Evolutionary conservation across 192 early-diverging fungal species (phyloP), one percentile per base, ranked within the genome.

Genomic region (Backusella morwellensis): DNA sequence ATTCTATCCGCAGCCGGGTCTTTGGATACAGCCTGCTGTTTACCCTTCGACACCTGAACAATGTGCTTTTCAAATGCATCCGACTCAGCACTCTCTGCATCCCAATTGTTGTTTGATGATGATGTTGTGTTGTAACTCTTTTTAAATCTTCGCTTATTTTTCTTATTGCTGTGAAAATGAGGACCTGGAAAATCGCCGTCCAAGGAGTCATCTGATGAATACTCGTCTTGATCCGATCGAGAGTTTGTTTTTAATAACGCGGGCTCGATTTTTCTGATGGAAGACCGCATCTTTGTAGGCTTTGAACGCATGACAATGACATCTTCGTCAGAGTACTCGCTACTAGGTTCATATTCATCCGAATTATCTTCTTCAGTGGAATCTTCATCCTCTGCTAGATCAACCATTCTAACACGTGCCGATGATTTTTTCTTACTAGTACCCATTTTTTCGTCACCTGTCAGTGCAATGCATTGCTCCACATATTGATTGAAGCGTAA

Each of bases 401-500:
- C 50, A 0, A 21, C 47, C 34, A 32, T 59, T 23, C 47, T 50
- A 21, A 74, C 34, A 35, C 54, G 72, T n/a, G 35, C 54, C 34
- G 11, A 34, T 66, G 17, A 63, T 21, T 17, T 23, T 75, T 59
- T 21, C 2, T 41, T 42, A 2, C 38, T 41, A 17, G 7, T 67
- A 21, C 23, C 66, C 44, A 11, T 15, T 78, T 72, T 36, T n/a
- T 77, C 44, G 35, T 81, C 85, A 15, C 75, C 83, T 14, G 80
- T 77, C 23, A 89, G 44, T 9, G 88, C 82, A 34, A 89, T 79
- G 42, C 86, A 86, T 70, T 90, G 89, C 70, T 90, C 89, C 9
- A 90, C 89, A 23, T 81, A 82, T 40, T 87, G 85, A 44, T 88
- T 90, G 75, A 90, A 90, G 29, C 87, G 76, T n/a, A 90, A 79